Percentiles rank a stretch among this genome's conserved stretches.
phyloP scores from a whole-genome alignment of 1,139 yeast species.

The Arxiozyma bovina region DNA sequence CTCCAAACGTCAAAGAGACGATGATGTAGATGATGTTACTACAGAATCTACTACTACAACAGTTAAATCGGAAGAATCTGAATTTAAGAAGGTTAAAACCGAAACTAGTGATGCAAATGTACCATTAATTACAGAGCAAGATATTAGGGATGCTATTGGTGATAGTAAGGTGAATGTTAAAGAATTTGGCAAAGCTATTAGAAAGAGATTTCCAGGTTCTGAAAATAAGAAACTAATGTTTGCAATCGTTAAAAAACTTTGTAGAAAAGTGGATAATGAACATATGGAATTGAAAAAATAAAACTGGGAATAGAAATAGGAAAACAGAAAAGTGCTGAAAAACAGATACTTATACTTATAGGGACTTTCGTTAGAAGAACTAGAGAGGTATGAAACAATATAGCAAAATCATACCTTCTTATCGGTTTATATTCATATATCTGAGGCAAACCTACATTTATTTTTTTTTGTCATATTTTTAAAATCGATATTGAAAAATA shows the following conservation, averaged over 20 bases:
- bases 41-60: slow-evolving; percentile 9
- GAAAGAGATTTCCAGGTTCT: slow-evolving; percentile 52
- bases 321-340: background rate
- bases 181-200: slow-evolving; percentile 53
- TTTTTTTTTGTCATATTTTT: too few species aligned
- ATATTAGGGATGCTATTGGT: slow-evolving; percentile 56
- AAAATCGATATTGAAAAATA: background rate
- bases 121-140: slow-evolving; percentile 51
- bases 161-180: slow-evolving; percentile 39
- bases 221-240: slow-evolving; percentile 64
- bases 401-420: background rate
- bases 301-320: background rate
- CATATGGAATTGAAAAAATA: slow-evolving; percentile 48
- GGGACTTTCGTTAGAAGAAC: too few species aligned
- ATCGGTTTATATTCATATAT: background rate
- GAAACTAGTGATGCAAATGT: slow-evolving; percentile 24
- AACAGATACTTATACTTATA: background rate
- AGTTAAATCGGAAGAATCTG: slow-evolving; percentile 14
- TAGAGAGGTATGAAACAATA: background rate
- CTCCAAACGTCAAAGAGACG: slow-evolving; percentile 37
- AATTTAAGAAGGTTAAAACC: slow-evolving; percentile 12
- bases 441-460: background rate
- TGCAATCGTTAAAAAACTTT: slow-evolving; percentile 57
- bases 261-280: slow-evolving; percentile 54
- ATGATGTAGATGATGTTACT: slow-evolving; percentile 5